These are phyloP conservation scores for Mortierella sp. DNA, from an alignment of 371 early-diverging fungal species.

Conservation along the genomic window DNA sequence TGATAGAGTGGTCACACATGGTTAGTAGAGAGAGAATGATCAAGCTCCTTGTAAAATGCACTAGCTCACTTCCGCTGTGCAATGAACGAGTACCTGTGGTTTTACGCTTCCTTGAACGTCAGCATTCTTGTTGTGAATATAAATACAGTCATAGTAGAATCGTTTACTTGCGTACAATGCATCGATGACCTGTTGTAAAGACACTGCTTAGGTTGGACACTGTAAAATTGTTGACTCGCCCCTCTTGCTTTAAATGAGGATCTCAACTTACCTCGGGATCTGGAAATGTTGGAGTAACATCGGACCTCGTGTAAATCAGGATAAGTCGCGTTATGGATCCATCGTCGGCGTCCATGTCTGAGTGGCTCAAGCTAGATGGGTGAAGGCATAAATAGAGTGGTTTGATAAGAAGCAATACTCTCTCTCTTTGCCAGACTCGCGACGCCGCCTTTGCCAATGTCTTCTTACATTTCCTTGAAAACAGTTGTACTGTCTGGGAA, in stretches of 20 bases:
- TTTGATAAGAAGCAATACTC: too few species aligned
- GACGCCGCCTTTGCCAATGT: too few species aligned
- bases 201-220: neutral
- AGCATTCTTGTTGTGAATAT: constrained; percentile 54
- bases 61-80: neutral
- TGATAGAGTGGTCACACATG: neutral
- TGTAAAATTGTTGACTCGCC: neutral
- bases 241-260: neutral
- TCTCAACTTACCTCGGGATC: constrained; percentile 24
- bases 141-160: constrained; percentile 51
- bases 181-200: constrained; percentile 16
- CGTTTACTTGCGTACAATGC: constrained; percentile 14
- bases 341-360: constrained; percentile 18
- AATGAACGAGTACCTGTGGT: constrained; percentile 35
- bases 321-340: constrained; percentile 49
- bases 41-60: neutral
- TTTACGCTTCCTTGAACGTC: constrained; percentile 33
- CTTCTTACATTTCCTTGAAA: constrained; percentile 29
- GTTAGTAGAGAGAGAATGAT: neutral
- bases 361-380: constrained; percentile 17
- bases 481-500: constrained; percentile 20
- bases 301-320: constrained; percentile 54
- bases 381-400: too few species aligned
- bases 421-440: too few species aligned
- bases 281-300: constrained; percentile 35